phyloP scores from a whole-genome alignment of 495 filamentous ascomycete genomes.

The Podospora comata region DNA sequence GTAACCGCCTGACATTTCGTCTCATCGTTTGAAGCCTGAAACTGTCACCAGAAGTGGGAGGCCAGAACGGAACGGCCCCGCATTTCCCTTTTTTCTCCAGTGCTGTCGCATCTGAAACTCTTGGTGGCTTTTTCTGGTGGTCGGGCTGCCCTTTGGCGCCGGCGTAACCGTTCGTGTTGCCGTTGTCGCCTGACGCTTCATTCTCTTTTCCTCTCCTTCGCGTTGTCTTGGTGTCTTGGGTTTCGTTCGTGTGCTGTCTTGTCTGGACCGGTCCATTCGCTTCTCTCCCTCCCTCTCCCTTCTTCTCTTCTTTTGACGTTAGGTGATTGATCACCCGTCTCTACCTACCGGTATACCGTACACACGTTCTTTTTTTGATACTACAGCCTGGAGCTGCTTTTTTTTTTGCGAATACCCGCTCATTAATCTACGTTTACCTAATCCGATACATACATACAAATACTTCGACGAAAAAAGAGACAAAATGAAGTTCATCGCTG shows the following conservation, averaged over 20 bases:
- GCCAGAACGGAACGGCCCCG: neutral
- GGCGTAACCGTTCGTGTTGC: neutral
- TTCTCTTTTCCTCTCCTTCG: neutral
- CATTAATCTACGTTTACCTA: neutral
- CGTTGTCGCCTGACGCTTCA: neutral
- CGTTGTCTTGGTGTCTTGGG: neutral
- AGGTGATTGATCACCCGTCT: neutral
- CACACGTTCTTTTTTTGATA: neutral
- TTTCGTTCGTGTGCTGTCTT: neutral
- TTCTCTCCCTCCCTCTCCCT: neutral
- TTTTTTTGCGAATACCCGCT: neutral
- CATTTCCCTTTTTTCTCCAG: neutral
- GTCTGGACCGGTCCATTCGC: neutral
- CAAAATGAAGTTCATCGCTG: constrained; percentile 43
- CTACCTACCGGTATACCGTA: neutral
- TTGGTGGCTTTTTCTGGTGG: neutral
- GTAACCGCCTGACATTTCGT: neutral
- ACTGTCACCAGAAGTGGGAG: neutral
- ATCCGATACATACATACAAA: neutral
- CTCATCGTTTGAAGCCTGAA: constrained; percentile 9
- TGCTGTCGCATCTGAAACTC: neutral
- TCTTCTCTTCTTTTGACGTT: neutral
- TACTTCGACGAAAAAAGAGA: neutral
- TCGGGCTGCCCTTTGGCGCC: neutral
- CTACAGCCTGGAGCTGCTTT: neutral